phyloP scores from a whole-genome alignment of 805 yeast genomes.

The Pichia paraexigua region DNA sequence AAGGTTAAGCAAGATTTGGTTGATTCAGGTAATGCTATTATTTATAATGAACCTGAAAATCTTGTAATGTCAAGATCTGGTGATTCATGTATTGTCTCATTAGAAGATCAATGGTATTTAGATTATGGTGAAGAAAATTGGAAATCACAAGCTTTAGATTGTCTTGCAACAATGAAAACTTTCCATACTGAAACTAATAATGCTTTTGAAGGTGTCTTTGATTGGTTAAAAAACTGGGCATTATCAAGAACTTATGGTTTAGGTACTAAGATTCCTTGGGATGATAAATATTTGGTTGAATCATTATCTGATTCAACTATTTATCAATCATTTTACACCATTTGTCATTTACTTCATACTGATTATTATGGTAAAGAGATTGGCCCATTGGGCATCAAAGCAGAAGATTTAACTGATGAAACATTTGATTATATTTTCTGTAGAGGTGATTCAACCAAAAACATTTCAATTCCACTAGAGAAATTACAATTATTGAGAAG shows the following conservation, averaged over 20 bases:
- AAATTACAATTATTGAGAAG: conserved; percentile 71
- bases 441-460: conserved; percentile 42
- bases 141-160: conserved; percentile 75
- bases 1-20: conserved; percentile 78
- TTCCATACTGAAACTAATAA: conserved; percentile 77
- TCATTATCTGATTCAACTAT: conserved; percentile 93
- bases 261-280: conserved; percentile 97
- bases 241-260: conserved; percentile 93
- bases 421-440: conserved; percentile 88
- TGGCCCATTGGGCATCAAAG: conserved; percentile 67
- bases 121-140: conserved; percentile 94
- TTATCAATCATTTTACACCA: conserved; percentile 91
- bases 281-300: conserved; percentile 84
- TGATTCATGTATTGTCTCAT: conserved; percentile 91
- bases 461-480: conserved; percentile 54
- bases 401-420: conserved; percentile 85
- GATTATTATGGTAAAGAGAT: conserved; percentile 74
- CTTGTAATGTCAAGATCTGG: conserved; percentile 90
- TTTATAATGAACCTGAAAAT: conserved; percentile 91
- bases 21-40: conserved; percentile 71
- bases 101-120: conserved; percentile 97
- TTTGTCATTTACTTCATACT: conserved; percentile 74
- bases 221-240: conserved; percentile 98
- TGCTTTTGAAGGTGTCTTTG: conserved; percentile 89
- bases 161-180: conserved; percentile 68